phyloP scores from a whole-genome alignment of 2,329 filamentous ascomycete genomes.

The Coniella vitis region DNA sequence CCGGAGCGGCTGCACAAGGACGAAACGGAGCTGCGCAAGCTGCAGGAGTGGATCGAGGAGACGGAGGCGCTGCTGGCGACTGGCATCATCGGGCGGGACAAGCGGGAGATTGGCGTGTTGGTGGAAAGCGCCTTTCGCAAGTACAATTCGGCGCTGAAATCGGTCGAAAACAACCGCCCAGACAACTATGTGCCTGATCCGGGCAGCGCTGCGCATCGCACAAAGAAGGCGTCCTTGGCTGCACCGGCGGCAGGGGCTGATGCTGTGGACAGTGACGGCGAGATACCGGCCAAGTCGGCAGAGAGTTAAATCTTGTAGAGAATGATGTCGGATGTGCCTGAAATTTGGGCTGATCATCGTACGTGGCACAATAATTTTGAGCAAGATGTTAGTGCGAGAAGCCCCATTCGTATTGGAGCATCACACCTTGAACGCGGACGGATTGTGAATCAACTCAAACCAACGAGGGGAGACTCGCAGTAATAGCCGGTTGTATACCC shows the following conservation, averaged over 20 bases:
- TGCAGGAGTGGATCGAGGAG: slow-evolving; percentile 49
- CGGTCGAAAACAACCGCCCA: slow-evolving; percentile 33
- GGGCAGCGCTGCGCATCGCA: neutral
- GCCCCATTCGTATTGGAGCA: too few relatives aligned
- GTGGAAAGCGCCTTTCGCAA: slow-evolving; percentile 35
- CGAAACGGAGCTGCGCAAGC: slow-evolving; percentile 36
- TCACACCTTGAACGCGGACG: too few relatives aligned
- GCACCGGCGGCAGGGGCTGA: too few relatives aligned
- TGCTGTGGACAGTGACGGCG: neutral
- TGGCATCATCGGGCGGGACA: slow-evolving; percentile 34
- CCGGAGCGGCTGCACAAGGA: slow-evolving; percentile 41
- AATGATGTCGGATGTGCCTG: too few relatives aligned
- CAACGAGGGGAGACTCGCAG: too few relatives aligned
- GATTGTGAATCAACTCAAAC: too few relatives aligned
- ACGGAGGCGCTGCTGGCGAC: slow-evolving; percentile 37
- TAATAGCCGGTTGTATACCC: too few relatives aligned
- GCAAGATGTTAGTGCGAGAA: too few relatives aligned
- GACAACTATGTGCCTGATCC: slow-evolving; percentile 20
- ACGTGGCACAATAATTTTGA: too few relatives aligned
- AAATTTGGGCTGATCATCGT: too few relatives aligned
- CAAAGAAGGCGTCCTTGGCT: neutral
- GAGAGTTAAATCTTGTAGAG: neutral
- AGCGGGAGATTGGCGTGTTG: slow-evolving; percentile 34
- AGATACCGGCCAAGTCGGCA: neutral
- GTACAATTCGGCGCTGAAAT: slow-evolving; percentile 35